Evolutionary conservation across 1,284 basidiomycete species (phyloP), one percentile per base, ranked within the genome.

Genomic region (Mycena citricolor): DNA sequence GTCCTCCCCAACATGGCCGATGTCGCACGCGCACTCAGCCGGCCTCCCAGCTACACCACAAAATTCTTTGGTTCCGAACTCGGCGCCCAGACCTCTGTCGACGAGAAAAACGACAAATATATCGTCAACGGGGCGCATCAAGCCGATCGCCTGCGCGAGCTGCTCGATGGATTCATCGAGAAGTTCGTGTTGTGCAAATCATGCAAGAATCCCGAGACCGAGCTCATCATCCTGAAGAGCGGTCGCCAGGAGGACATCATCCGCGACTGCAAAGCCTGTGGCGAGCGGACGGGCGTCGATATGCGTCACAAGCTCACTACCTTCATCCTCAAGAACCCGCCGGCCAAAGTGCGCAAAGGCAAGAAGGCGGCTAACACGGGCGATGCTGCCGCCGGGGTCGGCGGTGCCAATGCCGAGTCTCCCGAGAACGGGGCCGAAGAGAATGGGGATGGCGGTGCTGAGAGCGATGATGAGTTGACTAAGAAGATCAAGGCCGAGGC

Each of bases 121-220:
- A 98, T 99, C 57, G 94, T 99, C 67, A 99, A 99, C 58, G 97
- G 97, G 43, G 92, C 92, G 14, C 97, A 99, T 66, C 86, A 97
- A 57, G 86, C 93, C 26, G 74, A 83, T 45, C 90, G 94, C 54
- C 83, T 99, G 23, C 90, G 95, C 49, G 95, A 99, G 68, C 83
- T 99, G 7, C 86, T 99, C 58, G 95, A 99, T 65, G 80, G 68
- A 33, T 99, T 99, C 76, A 99, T 99, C 71, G 90, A 91, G 57
- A 97, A 97, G 68, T 99, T 97, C 61, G 94, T 99, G 42, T 86
- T 99, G 21, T 99, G 97, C 73, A 87, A 86, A 54, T 82, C 87
- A 30, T 99, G 97, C 88, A 98, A 98, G 77, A 99, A 99, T 66
- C 97, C 97, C 19, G 97, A 99, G 73, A 99, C 97, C 31, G 95